Conservation (phyloP, 2,329 filamentous ascomycete species). For the Remersonia thermophila region DNA sequence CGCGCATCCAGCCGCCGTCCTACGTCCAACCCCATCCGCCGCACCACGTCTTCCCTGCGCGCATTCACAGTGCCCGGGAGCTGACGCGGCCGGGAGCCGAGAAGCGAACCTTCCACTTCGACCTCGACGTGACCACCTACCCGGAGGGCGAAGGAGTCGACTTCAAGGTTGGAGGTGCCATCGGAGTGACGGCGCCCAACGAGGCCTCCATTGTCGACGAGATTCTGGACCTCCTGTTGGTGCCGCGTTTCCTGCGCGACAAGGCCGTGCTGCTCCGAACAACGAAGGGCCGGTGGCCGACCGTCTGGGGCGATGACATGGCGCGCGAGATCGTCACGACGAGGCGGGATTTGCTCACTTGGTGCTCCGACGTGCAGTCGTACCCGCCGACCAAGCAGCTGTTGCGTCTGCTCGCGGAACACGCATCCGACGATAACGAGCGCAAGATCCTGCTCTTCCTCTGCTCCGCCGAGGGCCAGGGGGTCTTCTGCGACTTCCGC, state of each 20-base stretch:
- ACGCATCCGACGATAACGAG: conserved; percentile 68
- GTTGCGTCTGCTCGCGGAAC: conserved; percentile 73
- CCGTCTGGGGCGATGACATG: conserved; percentile 90
- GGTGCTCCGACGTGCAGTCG: conserved; percentile 90
- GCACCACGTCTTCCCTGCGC: conserved; percentile 84
- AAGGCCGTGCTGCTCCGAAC: conserved; percentile 73
- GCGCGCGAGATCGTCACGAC: conserved; percentile 80
- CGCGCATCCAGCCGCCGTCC: conserved; percentile 59
- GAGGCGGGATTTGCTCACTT: conserved; percentile 80
- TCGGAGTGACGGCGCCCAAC: conserved; percentile 87
- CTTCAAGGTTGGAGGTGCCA: conserved; percentile 92
- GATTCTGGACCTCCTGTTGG: conserved; percentile 66
- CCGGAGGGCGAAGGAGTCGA: conserved; percentile 69
- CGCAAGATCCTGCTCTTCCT: conserved; percentile 80
- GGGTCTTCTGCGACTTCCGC: conserved; percentile 84
- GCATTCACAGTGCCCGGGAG: conserved; percentile 71
- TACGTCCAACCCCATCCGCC: conserved; percentile 94
- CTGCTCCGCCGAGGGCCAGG: conserved; percentile 80
- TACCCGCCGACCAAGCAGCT: conserved; percentile 82
- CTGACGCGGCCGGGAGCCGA: conserved; percentile 79
- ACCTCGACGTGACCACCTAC: conserved; percentile 92
- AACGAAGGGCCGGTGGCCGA: conserved; percentile 78
- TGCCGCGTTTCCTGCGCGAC: conserved; percentile 73
- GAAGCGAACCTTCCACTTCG: conserved; percentile 96
- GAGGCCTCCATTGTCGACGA: conserved; percentile 65